Conservation (phyloP, 345 rosid species). For the Rubroshorea leprosula region DNA sequence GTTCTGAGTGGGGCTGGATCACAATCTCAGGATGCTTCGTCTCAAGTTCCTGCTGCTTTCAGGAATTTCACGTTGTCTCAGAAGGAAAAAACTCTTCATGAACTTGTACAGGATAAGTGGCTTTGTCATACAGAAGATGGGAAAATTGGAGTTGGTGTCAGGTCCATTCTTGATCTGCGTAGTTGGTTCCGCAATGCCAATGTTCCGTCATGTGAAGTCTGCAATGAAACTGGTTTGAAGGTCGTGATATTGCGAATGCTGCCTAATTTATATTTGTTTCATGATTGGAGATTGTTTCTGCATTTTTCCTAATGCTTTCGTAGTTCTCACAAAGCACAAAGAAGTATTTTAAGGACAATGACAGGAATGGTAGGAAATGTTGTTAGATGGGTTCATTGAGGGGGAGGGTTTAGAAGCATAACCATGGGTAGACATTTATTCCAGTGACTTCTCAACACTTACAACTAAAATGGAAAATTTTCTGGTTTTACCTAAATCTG, state of each 20-base stretch:
- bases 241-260: constrained; percentile 24
- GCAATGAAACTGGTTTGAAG: constrained; percentile 92
- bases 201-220: constrained; percentile 74
- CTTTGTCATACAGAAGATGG: constrained; percentile 52
- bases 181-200: constrained; percentile 70
- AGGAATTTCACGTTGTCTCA: constrained; percentile 77
- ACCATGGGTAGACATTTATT: too few relatives aligned
- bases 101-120: constrained; percentile 75
- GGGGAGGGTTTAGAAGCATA: too few relatives aligned
- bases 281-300: background rate
- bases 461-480: too few relatives aligned
- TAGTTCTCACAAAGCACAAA: too few relatives aligned
- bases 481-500: too few relatives aligned
- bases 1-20: constrained; percentile 33
- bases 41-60: constrained; percentile 56
- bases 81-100: constrained; percentile 72
- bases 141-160: constrained; percentile 67
- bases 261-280: background rate
- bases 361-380: too few relatives aligned
- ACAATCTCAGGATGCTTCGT: constrained; percentile 33
- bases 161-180: constrained; percentile 80
- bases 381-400: too few relatives aligned
- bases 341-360: too few relatives aligned
- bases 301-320: too few relatives aligned
- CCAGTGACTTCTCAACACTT: background rate